These are phyloP conservation scores for Labyrinthula sp. DNA, from an alignment of 352 stramenopile species.

Conservation along the genomic window DNA sequence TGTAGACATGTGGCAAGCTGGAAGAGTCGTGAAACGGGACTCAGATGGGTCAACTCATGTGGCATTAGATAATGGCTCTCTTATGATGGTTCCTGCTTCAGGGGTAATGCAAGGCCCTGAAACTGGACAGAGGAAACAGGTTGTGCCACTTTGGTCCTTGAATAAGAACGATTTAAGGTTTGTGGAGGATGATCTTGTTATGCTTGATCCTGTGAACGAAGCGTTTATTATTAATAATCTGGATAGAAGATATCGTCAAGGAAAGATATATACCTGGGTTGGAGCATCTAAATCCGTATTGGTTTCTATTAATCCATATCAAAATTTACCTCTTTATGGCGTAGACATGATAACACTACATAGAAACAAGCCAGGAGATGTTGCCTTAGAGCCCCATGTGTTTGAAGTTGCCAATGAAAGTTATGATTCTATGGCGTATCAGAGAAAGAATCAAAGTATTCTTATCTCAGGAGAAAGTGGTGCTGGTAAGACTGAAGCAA, in stretches of 20 bases:
- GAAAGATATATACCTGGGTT: conserved; percentile 69
- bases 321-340: conserved; percentile 33
- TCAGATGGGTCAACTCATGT: background rate
- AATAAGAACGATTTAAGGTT: conserved; percentile 26
- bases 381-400: conserved; percentile 64
- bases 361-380: conserved; percentile 37
- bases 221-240: conserved; percentile 32
- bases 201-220: conserved; percentile 32
- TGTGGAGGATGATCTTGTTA: conserved; percentile 30
- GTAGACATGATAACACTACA: conserved; percentile 32
- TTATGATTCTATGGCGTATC: conserved; percentile 50
- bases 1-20: conserved; percentile 29
- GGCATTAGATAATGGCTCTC: conserved; percentile 7
- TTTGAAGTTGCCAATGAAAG: conserved; percentile 65
- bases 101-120: conserved; percentile 16
- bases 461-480: conserved; percentile 69
- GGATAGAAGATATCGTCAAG: conserved; percentile 53
- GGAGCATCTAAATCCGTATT: conserved; percentile 42
- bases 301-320: conserved; percentile 49
- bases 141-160: conserved; percentile 15
- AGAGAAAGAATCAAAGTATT: conserved; percentile 63
- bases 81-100: conserved; percentile 7
- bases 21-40: conserved; percentile 27
- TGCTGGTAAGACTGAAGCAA: conserved; percentile 84
- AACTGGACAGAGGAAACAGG: conserved; percentile 1